Conservation (phyloP, 441 rosid genomes). For the Viola pubescens region DNA sequence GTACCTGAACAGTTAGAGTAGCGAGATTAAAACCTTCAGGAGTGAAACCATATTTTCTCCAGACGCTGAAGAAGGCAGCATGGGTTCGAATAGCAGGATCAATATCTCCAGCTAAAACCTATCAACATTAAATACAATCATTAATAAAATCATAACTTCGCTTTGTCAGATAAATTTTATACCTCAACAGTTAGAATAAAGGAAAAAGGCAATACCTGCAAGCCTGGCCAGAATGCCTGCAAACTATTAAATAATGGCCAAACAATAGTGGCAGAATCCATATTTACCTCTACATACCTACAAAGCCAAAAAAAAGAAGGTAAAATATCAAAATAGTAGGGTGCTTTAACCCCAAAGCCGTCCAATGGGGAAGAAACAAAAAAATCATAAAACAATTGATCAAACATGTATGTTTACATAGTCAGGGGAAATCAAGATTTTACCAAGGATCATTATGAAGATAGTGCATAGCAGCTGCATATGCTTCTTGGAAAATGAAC, state of each 20-base stretch:
- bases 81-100: constrained; percentile 97
- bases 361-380: not conserved
- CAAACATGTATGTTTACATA: constrained; percentile 19
- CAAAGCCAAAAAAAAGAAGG: constrained; percentile 16
- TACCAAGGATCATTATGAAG: constrained; percentile 98
- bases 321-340: constrained; percentile 9
- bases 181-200: constrained; percentile 7
- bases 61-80: constrained; percentile 89
- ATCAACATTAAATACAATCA: constrained; percentile 18
- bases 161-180: not conserved
- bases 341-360: not conserved
- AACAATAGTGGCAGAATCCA: constrained; percentile 97
- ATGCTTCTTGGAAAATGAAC: constrained; percentile 92
- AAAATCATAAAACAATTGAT: not conserved
- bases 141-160: no score
- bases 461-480: constrained; percentile 81
- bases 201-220: constrained; percentile 50
- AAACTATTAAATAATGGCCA: constrained; percentile 97
- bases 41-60: constrained; percentile 93
- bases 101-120: constrained; percentile 96
- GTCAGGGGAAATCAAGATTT: constrained; percentile 24
- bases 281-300: constrained; percentile 99
- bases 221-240: constrained; percentile 99
- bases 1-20: constrained; percentile 62
- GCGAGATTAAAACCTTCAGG: constrained; percentile 98